Conservation (phyloP, 768 basidiomycete species). For the Collybiopsis luxurians region DNA sequence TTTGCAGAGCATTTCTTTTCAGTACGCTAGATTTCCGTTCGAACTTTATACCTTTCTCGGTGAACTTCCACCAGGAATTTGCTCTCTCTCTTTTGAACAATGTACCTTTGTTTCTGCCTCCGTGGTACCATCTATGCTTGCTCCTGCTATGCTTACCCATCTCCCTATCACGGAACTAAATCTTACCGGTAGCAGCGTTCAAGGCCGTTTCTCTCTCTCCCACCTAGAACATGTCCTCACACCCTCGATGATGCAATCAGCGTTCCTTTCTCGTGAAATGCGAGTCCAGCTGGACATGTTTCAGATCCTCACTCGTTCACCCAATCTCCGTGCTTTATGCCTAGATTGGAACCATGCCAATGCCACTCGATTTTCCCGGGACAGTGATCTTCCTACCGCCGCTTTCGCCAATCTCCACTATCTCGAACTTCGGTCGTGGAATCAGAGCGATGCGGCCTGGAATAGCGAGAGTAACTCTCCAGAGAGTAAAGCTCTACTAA, state of each 20-base stretch:
- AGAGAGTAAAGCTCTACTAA: not conserved
- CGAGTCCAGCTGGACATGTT: not conserved
- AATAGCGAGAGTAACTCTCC: not conserved
- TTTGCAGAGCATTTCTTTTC: not conserved
- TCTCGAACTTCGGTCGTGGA: conserved; percentile 12
- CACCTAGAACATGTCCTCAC: not conserved
- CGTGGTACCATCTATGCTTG: not conserved
- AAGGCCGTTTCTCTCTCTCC: conserved; percentile 22
- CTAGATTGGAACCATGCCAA: conserved; percentile 39
- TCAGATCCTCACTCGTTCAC: conserved; percentile 7
- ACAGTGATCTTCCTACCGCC: conserved; percentile 13
- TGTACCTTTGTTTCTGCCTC: not conserved
- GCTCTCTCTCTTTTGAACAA: not conserved
- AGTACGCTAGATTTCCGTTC: not conserved
- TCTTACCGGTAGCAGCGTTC: conserved; percentile 26
- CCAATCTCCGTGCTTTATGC: conserved; percentile 35
- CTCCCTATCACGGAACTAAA: conserved; percentile 43
- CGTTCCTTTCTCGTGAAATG: conserved; percentile 30
- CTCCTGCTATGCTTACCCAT: conserved; percentile 17
- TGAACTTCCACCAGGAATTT: not conserved
- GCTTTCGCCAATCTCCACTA: conserved; percentile 12
- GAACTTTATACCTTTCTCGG: not conserved
- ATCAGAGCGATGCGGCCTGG: not conserved
- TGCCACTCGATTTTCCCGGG: conserved; percentile 28
- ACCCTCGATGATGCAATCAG: conserved; percentile 11